Base-by-base conservation (phyloP, 2,329 filamentous ascomycete genomes). In the Camillea tinctor region DNA sequence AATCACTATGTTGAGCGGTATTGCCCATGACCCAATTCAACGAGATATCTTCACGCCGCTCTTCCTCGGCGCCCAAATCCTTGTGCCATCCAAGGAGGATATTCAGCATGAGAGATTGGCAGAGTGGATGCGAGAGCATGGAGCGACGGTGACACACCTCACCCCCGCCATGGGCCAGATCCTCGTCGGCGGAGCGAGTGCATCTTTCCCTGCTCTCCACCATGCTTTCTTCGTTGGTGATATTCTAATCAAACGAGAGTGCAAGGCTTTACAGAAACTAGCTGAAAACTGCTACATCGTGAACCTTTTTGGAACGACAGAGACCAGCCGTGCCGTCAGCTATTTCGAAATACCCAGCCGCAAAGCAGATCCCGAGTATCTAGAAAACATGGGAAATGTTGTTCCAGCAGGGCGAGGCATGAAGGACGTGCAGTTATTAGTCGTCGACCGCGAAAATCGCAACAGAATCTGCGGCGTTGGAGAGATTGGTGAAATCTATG, bases 101-200 rank as follows among this genome's bases (percentile, higher is more conserved):
- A 98, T 98, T 61, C 85, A 89, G 57, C 90, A 97, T 73, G 93
- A 97, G 76, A 88, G 83, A 68, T 80, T 97, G 15, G 89, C 89
- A 4, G 92, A 96, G 71, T 99, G 95, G 95, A 92, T 97, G 83
- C 81, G 83, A 56, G 85, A 89, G 56, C 85, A 90, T 71, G 78
- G 83, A 58, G 86, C 90, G 2, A 96, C 88, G 17, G 90, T 93
- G 20, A 92, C 90, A 13, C 95, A 98, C 75, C 78, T 98, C 48
- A 99, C 95, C 1, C 95, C 95, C 9, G 95, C 95, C 59, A 97
- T 98, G 93, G 93, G 93, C 58, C 92, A 97, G 69, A 95, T 98
- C 62, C 79, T 98, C 1, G 88, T 94, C n/a, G 93, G 93, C 50
- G 92, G 91, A 66, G 90, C 92, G 22, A 88, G 80, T 2, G 88